phyloP scores from a whole-genome alignment of 2,329 filamentous ascomycete species.

The Septoria petroselini region DNA sequence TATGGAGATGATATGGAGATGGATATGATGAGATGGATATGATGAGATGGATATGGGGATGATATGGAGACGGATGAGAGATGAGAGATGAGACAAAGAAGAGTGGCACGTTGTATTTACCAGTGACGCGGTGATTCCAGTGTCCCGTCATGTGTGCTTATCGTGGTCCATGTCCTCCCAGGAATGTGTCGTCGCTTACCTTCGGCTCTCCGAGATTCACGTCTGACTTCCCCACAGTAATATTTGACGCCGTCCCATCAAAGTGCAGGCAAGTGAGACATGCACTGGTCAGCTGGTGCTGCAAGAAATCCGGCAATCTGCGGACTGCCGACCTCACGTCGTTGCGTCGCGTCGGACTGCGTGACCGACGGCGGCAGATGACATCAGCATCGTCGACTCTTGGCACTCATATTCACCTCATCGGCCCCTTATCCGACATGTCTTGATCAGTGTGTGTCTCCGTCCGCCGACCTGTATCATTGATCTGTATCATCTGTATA shows the following conservation, averaged over 20 bases:
- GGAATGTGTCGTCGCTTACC: conserved; percentile 6
- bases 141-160: conserved; percentile 5
- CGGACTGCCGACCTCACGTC: conserved; percentile 9
- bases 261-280: conserved; percentile 2
- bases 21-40: no score
- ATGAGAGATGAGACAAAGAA: conserved; percentile 10
- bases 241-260: conserved; percentile 10
- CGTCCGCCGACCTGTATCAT: no score
- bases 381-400: no score
- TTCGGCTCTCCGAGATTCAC: conserved; percentile 3
- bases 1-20: not conserved
- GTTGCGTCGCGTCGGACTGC: no score
- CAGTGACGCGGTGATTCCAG: not conserved
- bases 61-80: no score
- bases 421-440: no score
- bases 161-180: conserved; percentile 4
- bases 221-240: conserved; percentile 7
- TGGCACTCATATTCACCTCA: no score
- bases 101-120: conserved; percentile 3
- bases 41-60: no score
- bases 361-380: no score
- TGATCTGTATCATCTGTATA: no score
- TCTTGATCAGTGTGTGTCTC: no score
- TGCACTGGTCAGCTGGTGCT: not conserved
- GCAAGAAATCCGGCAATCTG: conserved; percentile 1